A percentile compares a stretch with the other conserved stretches of the same genome.
phyloP scores from a whole-genome alignment of 208 protist genomes.

The Crithidia expoeki region DNA sequence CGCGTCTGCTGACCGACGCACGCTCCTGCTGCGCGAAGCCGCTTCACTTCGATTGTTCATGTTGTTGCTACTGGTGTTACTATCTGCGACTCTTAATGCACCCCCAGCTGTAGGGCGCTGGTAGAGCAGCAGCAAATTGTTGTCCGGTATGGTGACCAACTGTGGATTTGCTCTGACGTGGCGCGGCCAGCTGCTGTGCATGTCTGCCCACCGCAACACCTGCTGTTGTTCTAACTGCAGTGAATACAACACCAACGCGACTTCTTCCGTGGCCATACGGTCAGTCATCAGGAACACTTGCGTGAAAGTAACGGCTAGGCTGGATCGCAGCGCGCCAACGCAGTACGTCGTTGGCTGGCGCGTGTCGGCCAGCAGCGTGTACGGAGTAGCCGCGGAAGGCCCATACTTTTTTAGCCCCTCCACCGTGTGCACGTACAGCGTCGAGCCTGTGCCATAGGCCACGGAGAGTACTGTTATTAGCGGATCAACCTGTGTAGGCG shows the following conservation, averaged over 20 bases:
- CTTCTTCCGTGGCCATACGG: conserved; percentile 57
- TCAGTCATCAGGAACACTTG: conserved; percentile 77
- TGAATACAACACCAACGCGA: conserved; percentile 70
- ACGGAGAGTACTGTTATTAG: conserved; percentile 54
- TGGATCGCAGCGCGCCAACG: conserved; percentile 55
- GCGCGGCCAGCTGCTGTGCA: conserved; percentile 47
- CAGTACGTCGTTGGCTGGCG: conserved; percentile 58
- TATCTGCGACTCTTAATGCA: conserved; percentile 8
- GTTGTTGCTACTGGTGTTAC: background rate
- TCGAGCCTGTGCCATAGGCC: conserved; percentile 49
- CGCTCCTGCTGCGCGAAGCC: too few relatives aligned
- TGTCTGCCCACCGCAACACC: conserved; percentile 47
- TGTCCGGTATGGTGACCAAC: conserved; percentile 50
- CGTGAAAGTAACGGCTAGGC: conserved; percentile 57
- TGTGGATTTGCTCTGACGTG: conserved; percentile 26
- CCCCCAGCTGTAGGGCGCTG: conserved; percentile 4
- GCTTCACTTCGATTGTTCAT: too few relatives aligned
- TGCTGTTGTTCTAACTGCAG: conserved; percentile 57
- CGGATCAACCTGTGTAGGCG: conserved; percentile 44
- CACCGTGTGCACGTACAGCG: conserved; percentile 69
- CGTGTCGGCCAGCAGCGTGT: conserved; percentile 50
- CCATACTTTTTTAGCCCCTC: conserved; percentile 66
- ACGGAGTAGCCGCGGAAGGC: conserved; percentile 36
- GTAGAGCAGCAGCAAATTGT: conserved; percentile 63
- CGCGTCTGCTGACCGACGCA: too few relatives aligned